Conservation (phyloP, 1,139 yeast genomes). For the Torulaspora globosa region DNA sequence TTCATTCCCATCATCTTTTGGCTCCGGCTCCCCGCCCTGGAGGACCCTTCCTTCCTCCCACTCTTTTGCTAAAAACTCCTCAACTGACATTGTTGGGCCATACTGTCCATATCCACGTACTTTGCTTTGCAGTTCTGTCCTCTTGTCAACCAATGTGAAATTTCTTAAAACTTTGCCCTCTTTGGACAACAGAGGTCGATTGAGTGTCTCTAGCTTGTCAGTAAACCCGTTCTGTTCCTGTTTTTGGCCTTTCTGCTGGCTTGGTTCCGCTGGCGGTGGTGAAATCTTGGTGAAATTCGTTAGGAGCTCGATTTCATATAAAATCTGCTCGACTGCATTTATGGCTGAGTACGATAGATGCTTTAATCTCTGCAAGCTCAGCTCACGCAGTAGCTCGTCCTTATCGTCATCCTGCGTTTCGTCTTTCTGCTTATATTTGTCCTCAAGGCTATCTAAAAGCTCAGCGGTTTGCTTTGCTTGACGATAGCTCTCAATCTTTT, state of each 20-base stretch:
- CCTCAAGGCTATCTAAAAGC: conserved; percentile 43
- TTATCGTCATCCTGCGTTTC: conserved; percentile 44
- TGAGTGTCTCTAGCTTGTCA: conserved; percentile 48
- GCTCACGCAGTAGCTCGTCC: conserved; percentile 56
- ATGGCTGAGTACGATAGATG: conserved; percentile 53
- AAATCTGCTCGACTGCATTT: conserved; percentile 37
- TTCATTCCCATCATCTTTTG: conserved; percentile 48
- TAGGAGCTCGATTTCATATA: conserved; percentile 30
- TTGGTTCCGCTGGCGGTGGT: conserved; percentile 17
- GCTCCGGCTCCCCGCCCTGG: conserved; percentile 47
- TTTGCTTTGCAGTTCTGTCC: conserved; percentile 54
- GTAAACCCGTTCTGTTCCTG: conserved; percentile 46
- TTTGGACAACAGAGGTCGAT: conserved; percentile 48
- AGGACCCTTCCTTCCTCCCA: conserved; percentile 77
- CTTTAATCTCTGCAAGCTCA: conserved; percentile 53
- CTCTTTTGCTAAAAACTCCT: conserved; percentile 84
- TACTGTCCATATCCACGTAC: conserved; percentile 92
- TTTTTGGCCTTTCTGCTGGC: conserved; percentile 12
- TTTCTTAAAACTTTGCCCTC: conserved; percentile 81
- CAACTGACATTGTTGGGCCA: conserved; percentile 92
- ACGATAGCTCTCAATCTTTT: conserved; percentile 67
- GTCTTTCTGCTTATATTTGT: conserved; percentile 30
- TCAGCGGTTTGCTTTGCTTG: conserved; percentile 52
- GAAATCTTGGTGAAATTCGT: conserved; percentile 28
- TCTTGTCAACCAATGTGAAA: conserved; percentile 65